Conservation (phyloP, 345 rosid species). For the Tarenaya hassleriana region DNA sequence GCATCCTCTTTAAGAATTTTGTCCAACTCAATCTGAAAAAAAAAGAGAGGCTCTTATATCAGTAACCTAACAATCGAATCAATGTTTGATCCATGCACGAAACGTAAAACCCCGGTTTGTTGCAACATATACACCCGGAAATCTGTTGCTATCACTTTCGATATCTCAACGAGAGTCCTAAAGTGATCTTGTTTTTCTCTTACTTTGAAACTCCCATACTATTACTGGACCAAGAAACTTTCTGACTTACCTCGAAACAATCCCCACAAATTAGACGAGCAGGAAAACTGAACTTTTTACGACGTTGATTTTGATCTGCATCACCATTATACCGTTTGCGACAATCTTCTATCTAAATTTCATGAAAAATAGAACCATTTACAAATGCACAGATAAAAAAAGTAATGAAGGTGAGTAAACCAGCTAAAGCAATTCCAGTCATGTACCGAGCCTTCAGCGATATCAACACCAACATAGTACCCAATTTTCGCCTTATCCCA, state of each 20-base stretch:
- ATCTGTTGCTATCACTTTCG: not conserved
- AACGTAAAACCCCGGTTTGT: not conserved
- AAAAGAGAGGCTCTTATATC: not conserved
- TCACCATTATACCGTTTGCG: conserved; percentile 95
- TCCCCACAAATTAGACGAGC: conserved; percentile 91
- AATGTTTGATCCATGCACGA: not conserved
- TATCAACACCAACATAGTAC: conserved; percentile 92
- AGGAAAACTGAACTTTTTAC: conserved; percentile 85
- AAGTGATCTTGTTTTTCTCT: not conserved
- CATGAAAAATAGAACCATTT: not conserved
- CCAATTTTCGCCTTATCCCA: conserved; percentile 96
- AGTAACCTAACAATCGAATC: too few species aligned
- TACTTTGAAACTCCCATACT: too few species aligned
- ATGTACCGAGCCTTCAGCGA: conserved; percentile 95
- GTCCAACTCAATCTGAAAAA: conserved; percentile 71
- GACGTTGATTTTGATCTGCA: conserved; percentile 90
- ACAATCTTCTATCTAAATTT: conserved; percentile 85
- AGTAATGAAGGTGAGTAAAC: not conserved
- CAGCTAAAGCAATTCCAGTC: not conserved
- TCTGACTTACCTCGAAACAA: conserved; percentile 72
- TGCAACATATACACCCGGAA: not conserved
- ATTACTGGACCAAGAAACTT: not conserved
- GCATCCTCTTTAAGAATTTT: conserved; percentile 85
- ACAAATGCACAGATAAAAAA: not conserved
- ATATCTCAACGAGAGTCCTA: not conserved